Evolutionary conservation across 495 filamentous ascomycete species (phyloP).

Genomic region (Hamigera avellanea): DNA sequence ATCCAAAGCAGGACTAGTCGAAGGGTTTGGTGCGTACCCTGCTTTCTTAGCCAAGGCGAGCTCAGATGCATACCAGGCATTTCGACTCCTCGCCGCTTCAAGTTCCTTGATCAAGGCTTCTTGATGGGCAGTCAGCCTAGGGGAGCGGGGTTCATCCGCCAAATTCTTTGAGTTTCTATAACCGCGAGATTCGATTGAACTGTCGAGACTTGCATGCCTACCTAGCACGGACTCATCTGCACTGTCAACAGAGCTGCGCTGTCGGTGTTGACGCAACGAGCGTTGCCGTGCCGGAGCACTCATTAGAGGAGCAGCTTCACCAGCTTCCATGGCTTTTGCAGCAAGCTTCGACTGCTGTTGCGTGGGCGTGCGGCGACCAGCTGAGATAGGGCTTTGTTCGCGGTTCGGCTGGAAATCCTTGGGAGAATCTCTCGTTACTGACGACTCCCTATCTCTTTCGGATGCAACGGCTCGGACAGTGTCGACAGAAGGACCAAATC

Average conservation of each 20-base stretch:
- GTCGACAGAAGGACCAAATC: constrained; percentile 39
- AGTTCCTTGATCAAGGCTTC: constrained; percentile 65
- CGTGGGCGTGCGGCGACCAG: constrained; percentile 54
- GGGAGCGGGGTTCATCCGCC: constrained; percentile 34
- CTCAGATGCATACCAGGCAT: constrained; percentile 96
- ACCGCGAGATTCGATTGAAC: constrained; percentile 29
- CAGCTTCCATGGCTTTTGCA: constrained; percentile 37
- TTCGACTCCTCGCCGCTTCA: constrained; percentile 67
- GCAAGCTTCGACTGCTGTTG: constrained; percentile 30
- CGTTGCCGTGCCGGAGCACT: constrained; percentile 31
- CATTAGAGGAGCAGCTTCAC: constrained; percentile 35
- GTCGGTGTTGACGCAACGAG: constrained; percentile 29
- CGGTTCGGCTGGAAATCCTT: constrained; percentile 25
- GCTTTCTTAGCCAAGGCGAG: constrained; percentile 78
- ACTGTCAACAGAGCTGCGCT: constrained; percentile 34
- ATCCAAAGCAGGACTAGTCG: constrained; percentile 64
- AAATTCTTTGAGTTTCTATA: constrained; percentile 27
- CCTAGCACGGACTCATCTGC: constrained; percentile 34
- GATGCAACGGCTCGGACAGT: constrained; percentile 31
- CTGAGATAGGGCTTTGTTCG: constrained; percentile 29
- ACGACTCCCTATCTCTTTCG: constrained; percentile 43
- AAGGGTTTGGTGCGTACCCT: constrained; percentile 67
- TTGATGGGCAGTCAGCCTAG: constrained; percentile 34
- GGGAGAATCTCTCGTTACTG: constrained; percentile 37
- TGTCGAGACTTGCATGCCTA: constrained; percentile 29